Evolutionary conservation across 2,329 filamentous ascomycete species (phyloP), one percentile per base, ranked within the genome.

Genomic region (Escovopsis weberi): DNA sequence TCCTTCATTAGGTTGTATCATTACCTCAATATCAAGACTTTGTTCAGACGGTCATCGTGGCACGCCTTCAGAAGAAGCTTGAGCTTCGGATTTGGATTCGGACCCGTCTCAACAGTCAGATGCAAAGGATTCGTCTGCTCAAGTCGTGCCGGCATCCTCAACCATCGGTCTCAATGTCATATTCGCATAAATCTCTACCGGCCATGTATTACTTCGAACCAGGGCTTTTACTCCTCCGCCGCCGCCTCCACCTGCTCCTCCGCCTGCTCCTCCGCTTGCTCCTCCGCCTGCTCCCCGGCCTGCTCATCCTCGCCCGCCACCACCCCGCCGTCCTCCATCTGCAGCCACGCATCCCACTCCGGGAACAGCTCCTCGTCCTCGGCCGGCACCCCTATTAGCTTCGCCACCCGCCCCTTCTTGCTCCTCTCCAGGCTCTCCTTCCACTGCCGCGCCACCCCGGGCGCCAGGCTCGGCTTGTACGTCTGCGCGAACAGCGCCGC

Each of bases 401-500:
- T 82, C 10, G 83, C 78, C 4, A 96, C 82, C 51, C 91, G 85
- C 10, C 72, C 75, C 69, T 93, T 94, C 60, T 89, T 89, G 42
- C 71, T 73, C 64, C 85, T 85, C 60, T 95, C 88, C 39, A 98
- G 63, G 30, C 68, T 75, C 47, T 79, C 73, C 65, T 94, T 95
- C 91, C 89, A 98, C 47, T 75, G 65, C 46, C 70, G 69, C 5
- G 85, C 86, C 1, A 87, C 70, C 2, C 69, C 72, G 1, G 72
- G 65, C 12, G 85, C 76, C 26, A 80, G 61, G 48, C 82, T 88
- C 1, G 91, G 91, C 67, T 88, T 91, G 65, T 96, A 98, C 3
- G 89, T 98, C 64, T 96, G 89, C 4, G 86, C 78, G 59, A 96
- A 94, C 26, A 98, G 70, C 0, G 87, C 87, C 0, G 91, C 85